Evolutionary conservation across 2,329 filamentous ascomycete genomes (phyloP).

Genomic region (Phaeosphaeria sp.): DNA sequence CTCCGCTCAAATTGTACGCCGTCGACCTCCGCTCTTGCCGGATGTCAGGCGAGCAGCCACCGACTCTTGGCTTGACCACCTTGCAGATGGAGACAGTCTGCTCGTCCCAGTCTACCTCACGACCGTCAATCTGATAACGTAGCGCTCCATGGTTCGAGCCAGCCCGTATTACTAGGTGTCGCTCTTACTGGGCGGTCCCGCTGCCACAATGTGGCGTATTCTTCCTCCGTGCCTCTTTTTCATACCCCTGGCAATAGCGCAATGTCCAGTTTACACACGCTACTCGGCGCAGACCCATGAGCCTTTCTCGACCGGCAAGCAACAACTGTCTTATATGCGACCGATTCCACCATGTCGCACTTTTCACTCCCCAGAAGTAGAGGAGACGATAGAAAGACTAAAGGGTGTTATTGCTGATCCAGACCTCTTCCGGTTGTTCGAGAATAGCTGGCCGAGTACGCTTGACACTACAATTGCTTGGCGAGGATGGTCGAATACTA

Average conservation of each 20-base stretch:
- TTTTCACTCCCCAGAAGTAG: slow-evolving; percentile 52
- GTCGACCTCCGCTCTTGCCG: slow-evolving; percentile 1
- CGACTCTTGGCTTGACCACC: slow-evolving; percentile 15
- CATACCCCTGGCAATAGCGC: slow-evolving; percentile 29
- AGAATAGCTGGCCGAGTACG: slow-evolving; percentile 77
- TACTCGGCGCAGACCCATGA: slow-evolving; percentile 50
- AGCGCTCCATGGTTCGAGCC: background rate
- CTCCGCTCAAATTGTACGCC: background rate
- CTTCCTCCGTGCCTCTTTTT: slow-evolving; percentile 13
- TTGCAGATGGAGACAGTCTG: background rate
- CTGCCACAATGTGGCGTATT: slow-evolving; percentile 15
- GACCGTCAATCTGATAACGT: background rate
- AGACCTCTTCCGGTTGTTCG: slow-evolving; percentile 73
- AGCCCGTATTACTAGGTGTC: background rate
- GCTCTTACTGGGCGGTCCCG: too few species aligned
- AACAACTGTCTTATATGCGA: slow-evolving; percentile 54
- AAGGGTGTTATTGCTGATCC: slow-evolving; percentile 52
- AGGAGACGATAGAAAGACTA: slow-evolving; percentile 46
- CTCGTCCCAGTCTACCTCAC: background rate
- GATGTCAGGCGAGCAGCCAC: background rate
- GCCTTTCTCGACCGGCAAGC: slow-evolving; percentile 51
- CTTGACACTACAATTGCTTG: slow-evolving; percentile 77
- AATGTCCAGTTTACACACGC: slow-evolving; percentile 53
- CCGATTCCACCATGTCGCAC: slow-evolving; percentile 55
- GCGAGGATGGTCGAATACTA: slow-evolving; percentile 65